phyloP scores from a whole-genome alignment of 495 filamentous ascomycete genomes.

The Aspergillus ellipticus region DNA sequence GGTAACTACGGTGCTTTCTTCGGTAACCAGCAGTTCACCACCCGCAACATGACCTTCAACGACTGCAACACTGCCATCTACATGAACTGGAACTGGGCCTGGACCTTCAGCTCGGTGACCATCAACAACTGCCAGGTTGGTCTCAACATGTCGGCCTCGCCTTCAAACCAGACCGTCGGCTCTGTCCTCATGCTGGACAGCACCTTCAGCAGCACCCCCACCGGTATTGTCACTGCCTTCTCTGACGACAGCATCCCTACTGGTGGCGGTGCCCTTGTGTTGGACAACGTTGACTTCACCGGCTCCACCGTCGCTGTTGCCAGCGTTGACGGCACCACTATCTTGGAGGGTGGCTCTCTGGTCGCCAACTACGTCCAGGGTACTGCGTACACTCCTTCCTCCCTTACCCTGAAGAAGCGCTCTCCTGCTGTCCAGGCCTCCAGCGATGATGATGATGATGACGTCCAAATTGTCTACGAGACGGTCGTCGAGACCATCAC shows the following conservation, averaged over 20 bases:
- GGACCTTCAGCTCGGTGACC: conserved; percentile 75
- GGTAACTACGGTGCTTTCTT: conserved; percentile 81
- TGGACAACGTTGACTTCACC: conserved; percentile 83
- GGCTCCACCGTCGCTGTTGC: conserved; percentile 54
- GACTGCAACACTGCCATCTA: conserved; percentile 81
- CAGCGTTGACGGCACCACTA: conserved; percentile 45
- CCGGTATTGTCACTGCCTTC: conserved; percentile 73
- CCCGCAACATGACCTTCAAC: conserved; percentile 86
- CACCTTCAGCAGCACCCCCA: conserved; percentile 65
- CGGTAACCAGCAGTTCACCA: conserved; percentile 94
- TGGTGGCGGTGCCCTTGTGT: conserved; percentile 71
- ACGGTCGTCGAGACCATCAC: conserved; percentile 23
- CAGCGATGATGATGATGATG: too few species aligned
- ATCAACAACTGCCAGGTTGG: conserved; percentile 80
- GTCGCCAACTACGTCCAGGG: conserved; percentile 75
- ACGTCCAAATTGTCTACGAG: conserved; percentile 21
- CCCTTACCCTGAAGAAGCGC: conserved; percentile 26
- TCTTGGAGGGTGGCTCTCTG: conserved; percentile 68
- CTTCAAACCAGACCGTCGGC: conserved; percentile 64
- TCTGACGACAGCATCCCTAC: conserved; percentile 51
- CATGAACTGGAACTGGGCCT: conserved; percentile 96
- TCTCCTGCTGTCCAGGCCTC: conserved; percentile 6
- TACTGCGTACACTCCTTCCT: conserved; percentile 54
- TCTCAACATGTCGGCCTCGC: conserved; percentile 73
- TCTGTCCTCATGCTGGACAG: conserved; percentile 81